Evolutionary conservation across 2,329 filamentous ascomycete genomes (phyloP), one percentile per base, ranked within the genome.

Genomic region (Diplodia mutila): DNA sequence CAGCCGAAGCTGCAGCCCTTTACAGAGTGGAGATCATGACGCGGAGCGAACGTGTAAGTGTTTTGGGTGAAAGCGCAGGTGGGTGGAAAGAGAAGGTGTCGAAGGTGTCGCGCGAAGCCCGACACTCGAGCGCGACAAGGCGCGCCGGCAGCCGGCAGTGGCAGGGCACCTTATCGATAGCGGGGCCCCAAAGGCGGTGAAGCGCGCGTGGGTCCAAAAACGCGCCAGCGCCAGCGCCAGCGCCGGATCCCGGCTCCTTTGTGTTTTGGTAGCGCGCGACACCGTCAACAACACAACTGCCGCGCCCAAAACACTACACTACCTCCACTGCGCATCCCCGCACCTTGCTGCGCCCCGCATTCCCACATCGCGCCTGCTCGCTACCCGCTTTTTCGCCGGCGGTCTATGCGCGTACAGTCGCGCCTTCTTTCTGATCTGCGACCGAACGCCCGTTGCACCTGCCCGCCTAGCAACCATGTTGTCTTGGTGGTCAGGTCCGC

Each of bases 1-100:
- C 81, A 82, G 81, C 81, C 81, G 80, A 78, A 81, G 81, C 81
- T 77, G 80, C 79, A 76, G 76, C 76, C 77, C 76, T 77, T 79
- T 74, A 80, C 76, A 79, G 77, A 75, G 77, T 75, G 67, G 65
- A 53, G 63, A 65, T 69, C 70, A 72, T 73, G 61, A 25, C 51
- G 32, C 32, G 21, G 5, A 34, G 52, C 4, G 42, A 34, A 46
- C 7, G 9, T 18, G 25, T 9, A 27, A 46, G 16, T 37, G n/a
- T 16, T 7, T n/a, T 23, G 6, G 23, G 29, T 51, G 46, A 32
- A 37, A 12, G 59, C 59, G 59, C 46, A 23, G 42, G 23, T n/a
- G 46, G 42, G 39, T 51, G 59, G 18, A 37, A 25, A 34, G 18
- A n/a, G 55, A n/a, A 42, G 54, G 25, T 18, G 34, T n/a, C n/a